These are phyloP conservation scores for Candida sanyaensis DNA, from an alignment of 1,139 yeast species.

Conservation along the genomic window DNA sequence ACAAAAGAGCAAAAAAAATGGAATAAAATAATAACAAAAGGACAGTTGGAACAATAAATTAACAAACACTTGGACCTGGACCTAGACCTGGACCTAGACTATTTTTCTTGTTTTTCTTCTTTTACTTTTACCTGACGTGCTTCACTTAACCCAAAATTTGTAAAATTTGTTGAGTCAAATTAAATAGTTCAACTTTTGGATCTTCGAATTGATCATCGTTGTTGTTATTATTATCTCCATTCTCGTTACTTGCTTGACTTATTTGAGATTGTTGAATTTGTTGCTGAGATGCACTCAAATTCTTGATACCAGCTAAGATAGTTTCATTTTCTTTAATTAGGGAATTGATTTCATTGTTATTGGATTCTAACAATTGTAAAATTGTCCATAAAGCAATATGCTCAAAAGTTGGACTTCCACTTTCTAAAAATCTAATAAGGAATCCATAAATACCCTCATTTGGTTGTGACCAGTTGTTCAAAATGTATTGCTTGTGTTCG, in stretches of 20 bases:
- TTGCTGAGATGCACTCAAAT: conserved; percentile 47
- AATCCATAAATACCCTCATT: conserved; percentile 87
- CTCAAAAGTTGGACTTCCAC: conserved; percentile 94
- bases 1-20: not conserved
- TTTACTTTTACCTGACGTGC: too few relatives aligned
- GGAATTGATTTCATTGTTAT: conserved; percentile 66
- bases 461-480: conserved; percentile 78
- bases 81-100: too few relatives aligned
- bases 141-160: conserved; percentile 43
- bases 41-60: too few relatives aligned
- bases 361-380: conserved; percentile 86
- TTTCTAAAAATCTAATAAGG: conserved; percentile 73
- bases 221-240: conserved; percentile 8
- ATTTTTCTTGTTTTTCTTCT: too few relatives aligned
- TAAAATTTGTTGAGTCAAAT: conserved; percentile 78
- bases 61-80: too few relatives aligned
- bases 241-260: conserved; percentile 15
- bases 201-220: conserved; percentile 51
- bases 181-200: conserved; percentile 71
- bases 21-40: not conserved
- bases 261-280: conserved; percentile 31
- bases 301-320: conserved; percentile 58
- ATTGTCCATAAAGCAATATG: conserved; percentile 98
- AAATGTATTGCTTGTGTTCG: conserved; percentile 74
- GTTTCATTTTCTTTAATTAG: conserved; percentile 62